Evolutionary conservation across 2,329 filamentous ascomycete species (phyloP).

Genomic region (Fusarium keratoplasticum): DNA sequence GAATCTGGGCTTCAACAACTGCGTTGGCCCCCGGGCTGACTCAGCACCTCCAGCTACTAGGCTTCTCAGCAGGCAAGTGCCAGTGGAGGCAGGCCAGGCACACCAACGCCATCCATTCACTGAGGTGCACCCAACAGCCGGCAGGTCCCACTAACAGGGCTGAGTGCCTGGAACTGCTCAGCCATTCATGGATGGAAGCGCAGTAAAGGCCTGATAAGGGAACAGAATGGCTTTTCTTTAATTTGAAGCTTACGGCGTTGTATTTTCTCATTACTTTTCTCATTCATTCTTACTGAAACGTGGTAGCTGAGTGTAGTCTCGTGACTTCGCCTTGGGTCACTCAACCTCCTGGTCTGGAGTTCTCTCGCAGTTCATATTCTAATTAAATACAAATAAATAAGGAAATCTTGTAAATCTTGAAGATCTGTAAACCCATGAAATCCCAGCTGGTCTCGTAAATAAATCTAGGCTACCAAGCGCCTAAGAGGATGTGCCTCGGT

Average conservation of each 20-base stretch:
- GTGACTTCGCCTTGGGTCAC: neutral
- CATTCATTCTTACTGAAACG: neutral
- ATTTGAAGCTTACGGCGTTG: too few relatives aligned
- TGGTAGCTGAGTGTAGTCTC: neutral
- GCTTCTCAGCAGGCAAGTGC: neutral
- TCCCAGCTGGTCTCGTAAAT: neutral
- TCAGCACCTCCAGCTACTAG: constrained; percentile 27
- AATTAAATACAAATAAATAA: neutral
- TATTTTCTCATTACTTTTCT: neutral
- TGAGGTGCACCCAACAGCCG: neutral
- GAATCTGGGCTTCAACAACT: constrained; percentile 46
- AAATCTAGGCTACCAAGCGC: constrained; percentile 19
- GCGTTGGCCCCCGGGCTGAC: constrained; percentile 32
- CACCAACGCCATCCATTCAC: neutral
- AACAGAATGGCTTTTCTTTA: neutral
- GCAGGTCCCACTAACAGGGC: constrained; percentile 31
- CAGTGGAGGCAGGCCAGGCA: neutral
- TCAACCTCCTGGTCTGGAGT: neutral
- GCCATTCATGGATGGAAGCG: neutral
- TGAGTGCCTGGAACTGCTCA: constrained; percentile 4
- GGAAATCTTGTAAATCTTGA: neutral
- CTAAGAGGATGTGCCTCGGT: constrained; percentile 42
- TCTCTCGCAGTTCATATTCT: neutral
- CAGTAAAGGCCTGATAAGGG: neutral
- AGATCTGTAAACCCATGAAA: neutral